A percentile compares a stretch with the other conserved stretches of the same genome.
Evolutionary conservation across 257 asterid genomes (phyloP).

Genomic region (Vinca minor): DNA sequence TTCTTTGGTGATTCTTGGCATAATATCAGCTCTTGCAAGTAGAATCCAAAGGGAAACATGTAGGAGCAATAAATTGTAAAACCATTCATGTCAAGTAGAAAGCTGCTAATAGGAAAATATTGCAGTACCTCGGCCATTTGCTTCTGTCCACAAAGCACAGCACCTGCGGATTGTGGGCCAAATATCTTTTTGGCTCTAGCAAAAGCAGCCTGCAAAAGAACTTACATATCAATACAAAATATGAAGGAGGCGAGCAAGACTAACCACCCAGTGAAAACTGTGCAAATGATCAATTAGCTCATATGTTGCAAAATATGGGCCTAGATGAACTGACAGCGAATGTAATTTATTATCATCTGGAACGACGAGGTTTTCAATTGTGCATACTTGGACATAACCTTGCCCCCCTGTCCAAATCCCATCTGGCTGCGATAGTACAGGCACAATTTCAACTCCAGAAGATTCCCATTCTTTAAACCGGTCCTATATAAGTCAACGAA

Average conservation of each 20-base stretch:
- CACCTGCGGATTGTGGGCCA: slow-evolving; percentile 62
- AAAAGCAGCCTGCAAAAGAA: slow-evolving; percentile 68
- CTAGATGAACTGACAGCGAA: background rate
- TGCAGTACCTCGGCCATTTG: slow-evolving; percentile 83
- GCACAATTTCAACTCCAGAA: slow-evolving; percentile 65
- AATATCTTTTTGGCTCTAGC: slow-evolving; percentile 55
- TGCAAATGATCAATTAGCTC: too few species aligned
- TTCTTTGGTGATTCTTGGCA: too few species aligned
- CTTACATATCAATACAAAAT: slow-evolving; percentile 2
- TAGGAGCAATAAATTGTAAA: background rate
- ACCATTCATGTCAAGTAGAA: background rate
- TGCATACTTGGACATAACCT: slow-evolving; percentile 72
- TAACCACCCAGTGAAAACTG: background rate
- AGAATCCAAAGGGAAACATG: too few species aligned
- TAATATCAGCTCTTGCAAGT: too few species aligned
- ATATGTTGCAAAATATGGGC: background rate
- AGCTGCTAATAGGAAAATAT: slow-evolving; percentile 5
- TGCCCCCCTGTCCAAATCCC: slow-evolving; percentile 67
- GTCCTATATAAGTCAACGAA: slow-evolving; percentile 36
- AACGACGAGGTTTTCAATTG: background rate
- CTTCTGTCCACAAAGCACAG: slow-evolving; percentile 84
- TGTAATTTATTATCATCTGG: background rate
- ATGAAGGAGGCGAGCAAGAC: background rate
- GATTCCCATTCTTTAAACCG: slow-evolving; percentile 77
- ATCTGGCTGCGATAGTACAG: slow-evolving; percentile 77